Conservation (phyloP, 169 alveolate genomes). For the Cryptosporidium bovis region DNA sequence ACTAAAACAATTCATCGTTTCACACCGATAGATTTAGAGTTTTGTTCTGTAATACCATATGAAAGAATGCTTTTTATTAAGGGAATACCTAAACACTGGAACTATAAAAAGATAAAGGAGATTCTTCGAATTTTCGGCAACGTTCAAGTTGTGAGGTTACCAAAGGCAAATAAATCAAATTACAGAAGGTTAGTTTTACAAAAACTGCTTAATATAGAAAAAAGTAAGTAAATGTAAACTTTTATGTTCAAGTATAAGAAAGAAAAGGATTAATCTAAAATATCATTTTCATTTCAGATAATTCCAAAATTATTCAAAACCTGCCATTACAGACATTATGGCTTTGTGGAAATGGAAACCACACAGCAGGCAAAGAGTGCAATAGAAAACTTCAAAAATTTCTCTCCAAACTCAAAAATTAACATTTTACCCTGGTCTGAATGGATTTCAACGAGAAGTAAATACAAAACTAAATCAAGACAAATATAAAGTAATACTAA, state of each 20-base stretch:
- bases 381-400: slow-evolving; percentile 25
- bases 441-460: slow-evolving; percentile 34
- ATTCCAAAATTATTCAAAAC: too few species aligned
- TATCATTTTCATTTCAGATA: too few species aligned
- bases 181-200: slow-evolving; percentile 44
- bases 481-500: background rate
- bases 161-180: slow-evolving; percentile 58
- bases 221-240: background rate
- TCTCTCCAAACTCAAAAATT: slow-evolving; percentile 36
- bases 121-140: slow-evolving; percentile 54
- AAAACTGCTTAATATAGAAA: background rate
- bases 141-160: slow-evolving; percentile 50
- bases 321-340: slow-evolving; percentile 22
- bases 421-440: slow-evolving; percentile 54
- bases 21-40: slow-evolving; percentile 33
- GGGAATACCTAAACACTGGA: slow-evolving; percentile 61
- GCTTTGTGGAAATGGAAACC: slow-evolving; percentile 71
- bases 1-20: slow-evolving; percentile 50
- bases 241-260: background rate
- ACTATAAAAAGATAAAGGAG: slow-evolving; percentile 13
- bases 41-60: slow-evolving; percentile 9
- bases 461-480: slow-evolving; percentile 9
- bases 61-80: slow-evolving; percentile 65
- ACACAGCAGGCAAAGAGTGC: slow-evolving; percentile 51
- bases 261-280: background rate